Base-by-base conservation (phyloP, 139 green algal species). In the Yamagishiella unicocca region DNA sequence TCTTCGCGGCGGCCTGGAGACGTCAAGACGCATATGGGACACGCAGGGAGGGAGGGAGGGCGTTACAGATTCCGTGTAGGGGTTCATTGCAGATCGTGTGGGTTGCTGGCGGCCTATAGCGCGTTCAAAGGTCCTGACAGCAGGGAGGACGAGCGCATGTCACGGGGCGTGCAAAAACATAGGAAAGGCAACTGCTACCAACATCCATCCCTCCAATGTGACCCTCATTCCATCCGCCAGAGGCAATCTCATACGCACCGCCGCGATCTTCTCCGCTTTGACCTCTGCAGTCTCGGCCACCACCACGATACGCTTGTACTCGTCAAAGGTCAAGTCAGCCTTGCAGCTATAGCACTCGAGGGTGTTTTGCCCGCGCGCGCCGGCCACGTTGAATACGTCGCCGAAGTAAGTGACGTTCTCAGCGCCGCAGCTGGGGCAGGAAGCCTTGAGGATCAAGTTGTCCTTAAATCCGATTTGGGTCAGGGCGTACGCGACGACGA, bases 401-500 rank as follows among this genome's bases (percentile, higher is more conserved):
- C 96, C 96, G 91, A 98, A 98, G 91, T 97, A 98, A 10, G 93
- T 94, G 73, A 88, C 92, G 86, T 94, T 96, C 31, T 95, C 81
- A 0, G 92, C 90, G 70, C 92, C 91, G 89, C 96, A 98, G 87
- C 95, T 96, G 74, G 96, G 96, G 93, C 96, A 98, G 25, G 90
- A 87, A 1, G 80, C 91, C 90, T 94, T 96, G 10, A 98, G 90
- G 72, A 98, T 96, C 42, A 97, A 68, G 43, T 85, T 89, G 83
- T 98, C 95, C 88, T 91, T 95, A 72, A 99, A 95, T 10, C 95
- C 91, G 17, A 97, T 61, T 89, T 97, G 97, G 45, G 96, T 99
- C 29, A 98, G 68, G 64, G 89, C 87, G 76, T 93, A 93, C n/a
- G 93, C 89, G 40, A 99, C 81, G 6, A 98, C 88, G 87, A 96